Base-by-base conservation (phyloP, 805 yeast genomes). In the Candida jianshihensis region DNA sequence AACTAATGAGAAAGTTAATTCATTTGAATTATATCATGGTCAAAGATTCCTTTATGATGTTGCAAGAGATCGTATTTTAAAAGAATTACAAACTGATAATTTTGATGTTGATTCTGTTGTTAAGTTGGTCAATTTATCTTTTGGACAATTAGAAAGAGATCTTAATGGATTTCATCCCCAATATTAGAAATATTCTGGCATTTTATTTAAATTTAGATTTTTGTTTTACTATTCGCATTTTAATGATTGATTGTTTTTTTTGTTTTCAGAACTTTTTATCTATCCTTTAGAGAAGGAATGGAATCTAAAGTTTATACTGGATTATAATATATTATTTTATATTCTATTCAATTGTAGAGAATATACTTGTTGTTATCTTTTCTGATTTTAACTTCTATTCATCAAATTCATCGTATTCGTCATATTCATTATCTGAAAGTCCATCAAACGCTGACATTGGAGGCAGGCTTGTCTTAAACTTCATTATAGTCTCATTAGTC, bases 381-480 rank as follows among this genome's bases (percentile, higher is more conserved):
- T n/a, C n/a, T n/a, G n/a, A n/a, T n/a, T n/a, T n/a, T n/a, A n/a
- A n/a, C n/a, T n/a, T n/a, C n/a, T n/a, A n/a, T n/a, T n/a, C n/a
- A n/a, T n/a, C n/a, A n/a, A n/a, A n/a, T n/a, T 34, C 18, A 21
- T 41, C 30, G 12, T 37, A 27, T 19, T 31, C 36, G 11, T 30
- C 35, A 5, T 30, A 30, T 13, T 39, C 40, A 31, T 39, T 34
- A 33, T 44, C 43, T 4, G 44, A 40, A 5, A 52, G 12, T 11
- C 56, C 63, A 40, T 60, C 66, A 41, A 64, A 64, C 4, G 60
- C 53, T 6, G 68, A 62, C 28, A 42, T 50, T 18, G 68, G 66
- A 9, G 70, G 70, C 21, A 59, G 33, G 18, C 60, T 52, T 1
- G 68, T 63, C 27, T 33, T 54, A 47, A 46, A 60, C 30, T 38